Evolutionary conservation across 2,329 filamentous ascomycete species (phyloP).

Genomic region (Apiospora sp.): DNA sequence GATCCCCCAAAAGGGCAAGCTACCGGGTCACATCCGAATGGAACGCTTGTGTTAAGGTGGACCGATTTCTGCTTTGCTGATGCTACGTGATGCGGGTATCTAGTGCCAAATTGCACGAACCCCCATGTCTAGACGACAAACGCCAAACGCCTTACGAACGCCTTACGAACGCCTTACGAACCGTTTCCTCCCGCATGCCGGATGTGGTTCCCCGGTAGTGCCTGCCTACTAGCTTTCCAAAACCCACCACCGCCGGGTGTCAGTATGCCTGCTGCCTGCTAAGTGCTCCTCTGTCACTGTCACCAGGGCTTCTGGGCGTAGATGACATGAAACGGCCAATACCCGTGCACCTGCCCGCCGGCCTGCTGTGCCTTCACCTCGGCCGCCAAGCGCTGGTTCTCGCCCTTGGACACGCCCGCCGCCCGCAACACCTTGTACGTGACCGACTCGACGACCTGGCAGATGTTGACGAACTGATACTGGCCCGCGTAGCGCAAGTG

Average conservation of each 20-base stretch:
- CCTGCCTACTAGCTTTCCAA: not conserved
- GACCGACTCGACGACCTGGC: conserved; percentile 17
- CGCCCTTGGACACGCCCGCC: not conserved
- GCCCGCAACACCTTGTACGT: conserved; percentile 4
- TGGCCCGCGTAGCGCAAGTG: not conserved
- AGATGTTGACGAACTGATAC: not conserved
- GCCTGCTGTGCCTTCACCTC: not conserved
- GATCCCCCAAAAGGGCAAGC: not conserved
- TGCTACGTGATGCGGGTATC: not conserved
- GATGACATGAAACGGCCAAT: not conserved
- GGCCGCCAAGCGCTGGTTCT: not conserved
- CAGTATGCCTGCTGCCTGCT: no score
- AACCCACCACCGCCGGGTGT: no score
- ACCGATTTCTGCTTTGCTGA: not conserved
- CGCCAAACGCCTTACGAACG: not conserved
- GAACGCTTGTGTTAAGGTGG: not conserved
- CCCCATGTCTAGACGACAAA: not conserved
- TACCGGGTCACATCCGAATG: not conserved
- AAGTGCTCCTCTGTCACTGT: not conserved
- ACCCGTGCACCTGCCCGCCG: not conserved
- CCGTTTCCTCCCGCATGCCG: not conserved
- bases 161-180: not conserved
- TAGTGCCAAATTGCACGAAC: not conserved
- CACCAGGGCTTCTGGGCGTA: conserved; percentile 13
- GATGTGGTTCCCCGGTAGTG: not conserved